Evolutionary conservation across 179 eudicot genomes (phyloP), one percentile per base, ranked within the genome.

Genomic region (Actinidia arguta): DNA sequence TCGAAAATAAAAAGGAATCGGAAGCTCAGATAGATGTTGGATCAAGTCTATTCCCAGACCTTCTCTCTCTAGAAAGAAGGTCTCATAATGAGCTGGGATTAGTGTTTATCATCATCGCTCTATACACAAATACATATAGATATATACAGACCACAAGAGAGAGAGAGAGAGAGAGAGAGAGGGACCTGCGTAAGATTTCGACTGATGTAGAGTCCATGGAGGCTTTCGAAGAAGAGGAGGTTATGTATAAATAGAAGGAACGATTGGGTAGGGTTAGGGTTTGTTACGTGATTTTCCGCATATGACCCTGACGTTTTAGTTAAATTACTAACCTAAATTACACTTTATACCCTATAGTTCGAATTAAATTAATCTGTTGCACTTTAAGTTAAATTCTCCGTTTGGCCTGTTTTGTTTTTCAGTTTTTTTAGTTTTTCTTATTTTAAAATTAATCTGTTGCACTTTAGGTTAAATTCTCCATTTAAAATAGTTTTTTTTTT

Each of bases 51-150:
- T 76, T 89, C 92, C 86, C 85, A 2, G 90, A 78, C 79, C 87
- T 87, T 39, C 80, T 17, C 22, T 17, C 22, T 24, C 9, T 46
- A 75, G 76, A 78, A 70, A 80, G 56, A 72, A 89, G 86, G 84
- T 39, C 92, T 89, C 92, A 87, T 89, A 89, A 87, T 89, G 92
- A 89, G 92, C 90, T 89, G 92, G 92, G 92, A 82, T 82, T 73
- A 82, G 71, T 79, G 71, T 17, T 61, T 85, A 69, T 89, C 88
- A 85, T 89, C 90, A 89, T 70, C n/a, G 87, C 87, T 46, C 18
- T 51, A 46, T 44, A 4, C 20, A 13, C 8, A 55, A 5, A 47
- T n/a, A 6, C 39, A 36, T 1, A 36, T 31, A 11, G 12, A 20
- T 10, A 44, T 20, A 46, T 12, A 70, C 10, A 70, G 20, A 70